Evolutionary conservation across 2,329 filamentous ascomycete species (phyloP), one percentile per base, ranked within the genome.

Genomic region (Aspergillus sp.): DNA sequence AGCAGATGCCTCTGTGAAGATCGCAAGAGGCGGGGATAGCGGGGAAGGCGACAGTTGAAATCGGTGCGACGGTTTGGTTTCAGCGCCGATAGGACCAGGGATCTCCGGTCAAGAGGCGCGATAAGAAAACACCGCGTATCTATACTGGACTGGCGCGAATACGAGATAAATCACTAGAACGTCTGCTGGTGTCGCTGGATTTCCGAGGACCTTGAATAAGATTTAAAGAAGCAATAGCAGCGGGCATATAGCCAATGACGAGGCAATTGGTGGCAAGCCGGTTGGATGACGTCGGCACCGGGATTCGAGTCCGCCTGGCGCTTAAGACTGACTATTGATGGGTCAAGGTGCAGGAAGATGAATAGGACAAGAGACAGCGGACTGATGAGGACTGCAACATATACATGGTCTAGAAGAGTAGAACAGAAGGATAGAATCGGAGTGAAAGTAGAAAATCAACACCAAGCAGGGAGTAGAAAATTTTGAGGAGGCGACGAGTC

Each of bases 241-340:
- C 19, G 15, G 43, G 28, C 28, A 55, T 45, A 47, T 50, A 50
- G 23, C 41, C 25, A 50, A 43, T 32, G 57, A 30, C 39, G 50
- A 30, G 47, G 28, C 25, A 41, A n/a, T 21, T 56, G 55, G 63
- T 66, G 62, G 62, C 58, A 59, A 65, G 28, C 47, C 51, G 28
- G 53, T 53, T 25, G 36, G 41, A 57, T 53, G 56, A 61, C 55
- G 59, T 61, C 51, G 54, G 48, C 48, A 36, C 28, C 45, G 25
- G 36, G 36, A 21, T 39, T 45, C 25, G 19, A 61, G 48, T 28
- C 36, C 23, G 47, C 2, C 23, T 49, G 47, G 25, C 25, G 25
- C 47, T 30, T n/a, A 28, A 25, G 28, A 43, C 41, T 47, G 25
- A 39, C 38, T n/a, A 48, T 45, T 23, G 49, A 25, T 53, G 25